These are phyloP conservation scores for Yamadazyma epiphylla DNA, from an alignment of 1,139 yeast genomes.

Conservation along the genomic window DNA sequence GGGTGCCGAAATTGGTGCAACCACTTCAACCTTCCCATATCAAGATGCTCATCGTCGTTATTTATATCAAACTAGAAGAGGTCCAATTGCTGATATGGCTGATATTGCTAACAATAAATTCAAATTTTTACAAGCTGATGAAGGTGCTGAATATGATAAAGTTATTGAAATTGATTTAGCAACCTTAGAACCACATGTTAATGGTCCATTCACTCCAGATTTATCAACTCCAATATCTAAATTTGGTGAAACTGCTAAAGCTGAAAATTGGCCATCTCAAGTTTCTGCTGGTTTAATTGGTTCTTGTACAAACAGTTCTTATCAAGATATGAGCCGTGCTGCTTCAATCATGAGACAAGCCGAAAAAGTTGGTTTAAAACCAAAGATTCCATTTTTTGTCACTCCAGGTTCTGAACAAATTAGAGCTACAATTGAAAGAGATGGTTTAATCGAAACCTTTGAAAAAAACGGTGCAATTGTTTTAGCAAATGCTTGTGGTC, in stretches of 20 bases:
- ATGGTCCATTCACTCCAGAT: constrained; percentile 96
- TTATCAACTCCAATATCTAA: constrained; percentile 79
- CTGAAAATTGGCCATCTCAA: constrained; percentile 75
- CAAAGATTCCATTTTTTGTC: constrained; percentile 87
- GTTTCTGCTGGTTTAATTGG: constrained; percentile 94
- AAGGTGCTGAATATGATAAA: constrained; percentile 79
- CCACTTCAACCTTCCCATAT: constrained; percentile 95
- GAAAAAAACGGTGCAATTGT: constrained; percentile 85
- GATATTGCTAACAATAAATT: constrained; percentile 56
- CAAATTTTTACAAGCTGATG: constrained; percentile 72
- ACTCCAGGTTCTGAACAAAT: constrained; percentile 99
- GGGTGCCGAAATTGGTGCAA: constrained; percentile 99
- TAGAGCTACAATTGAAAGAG: constrained; percentile 94
- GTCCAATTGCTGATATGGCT: constrained; percentile 77
- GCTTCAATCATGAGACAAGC: constrained; percentile 87
- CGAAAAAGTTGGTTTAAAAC: constrained; percentile 77
- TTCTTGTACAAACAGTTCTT: constrained; percentile 95
- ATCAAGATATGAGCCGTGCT: constrained; percentile 96
- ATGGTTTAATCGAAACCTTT: constrained; percentile 78
- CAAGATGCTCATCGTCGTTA: constrained; percentile 83
- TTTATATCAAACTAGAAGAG: constrained; percentile 76
- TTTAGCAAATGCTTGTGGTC: constrained; percentile 97
- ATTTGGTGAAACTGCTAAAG: constrained; percentile 58
- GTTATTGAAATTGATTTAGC: constrained; percentile 74
- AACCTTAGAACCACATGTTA: constrained; percentile 81